A percentile compares a stretch with the other conserved stretches of the same genome.
phyloP scores from a whole-genome alignment of 768 basidiomycete species.

The Kwoniella mangroviensis region DNA sequence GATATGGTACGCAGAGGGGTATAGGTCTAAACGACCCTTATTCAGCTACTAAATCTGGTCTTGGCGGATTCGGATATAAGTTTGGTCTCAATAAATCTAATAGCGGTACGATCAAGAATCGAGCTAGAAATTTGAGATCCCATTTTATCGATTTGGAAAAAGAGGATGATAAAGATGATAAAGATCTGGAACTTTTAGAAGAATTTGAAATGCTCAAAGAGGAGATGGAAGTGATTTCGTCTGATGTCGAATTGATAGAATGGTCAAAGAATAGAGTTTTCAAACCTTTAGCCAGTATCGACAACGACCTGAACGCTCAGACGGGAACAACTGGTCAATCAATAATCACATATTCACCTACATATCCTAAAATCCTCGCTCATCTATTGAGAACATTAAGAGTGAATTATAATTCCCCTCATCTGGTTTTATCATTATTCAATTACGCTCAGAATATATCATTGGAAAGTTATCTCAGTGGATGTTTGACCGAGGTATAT shows the following conservation, averaged over 20 bases:
- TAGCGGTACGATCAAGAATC: neutral
- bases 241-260: conserved; percentile 43
- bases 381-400: conserved; percentile 78
- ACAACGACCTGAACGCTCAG: neutral
- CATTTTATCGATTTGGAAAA: conserved; percentile 5
- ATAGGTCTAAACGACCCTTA: conserved; percentile 5
- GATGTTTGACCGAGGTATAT: conserved; percentile 84
- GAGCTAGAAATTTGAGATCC: conserved; percentile 9
- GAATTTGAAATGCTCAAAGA: conserved; percentile 49
- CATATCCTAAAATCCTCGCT: conserved; percentile 77
- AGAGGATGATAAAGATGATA: conserved; percentile 4
- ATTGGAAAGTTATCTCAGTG: conserved; percentile 80
- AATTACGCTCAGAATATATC: conserved; percentile 75
- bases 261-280: conserved; percentile 45
- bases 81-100: neutral
- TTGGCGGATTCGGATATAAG: conserved; percentile 8
- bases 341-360: conserved; percentile 57
- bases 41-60: neutral
- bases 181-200: conserved; percentile 31
- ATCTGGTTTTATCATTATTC: conserved; percentile 81
- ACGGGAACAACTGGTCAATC: neutral
- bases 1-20: neutral
- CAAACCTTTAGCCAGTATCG: conserved; percentile 13
- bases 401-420: conserved; percentile 75
- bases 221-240: conserved; percentile 38